Conservation (phyloP, 805 yeast species). For the Lipomyces anomalus region DNA sequence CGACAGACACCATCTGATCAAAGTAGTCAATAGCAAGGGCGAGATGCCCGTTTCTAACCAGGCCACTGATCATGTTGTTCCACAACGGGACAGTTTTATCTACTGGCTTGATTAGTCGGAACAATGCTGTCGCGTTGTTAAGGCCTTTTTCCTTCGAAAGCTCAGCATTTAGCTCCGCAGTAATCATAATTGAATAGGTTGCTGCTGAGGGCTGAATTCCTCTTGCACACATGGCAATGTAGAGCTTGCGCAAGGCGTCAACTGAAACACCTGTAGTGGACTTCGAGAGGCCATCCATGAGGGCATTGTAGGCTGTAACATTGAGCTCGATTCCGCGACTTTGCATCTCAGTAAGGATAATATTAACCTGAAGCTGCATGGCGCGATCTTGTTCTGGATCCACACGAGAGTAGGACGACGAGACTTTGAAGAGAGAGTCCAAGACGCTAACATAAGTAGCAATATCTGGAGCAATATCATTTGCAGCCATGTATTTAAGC, state of each 20-base stretch:
- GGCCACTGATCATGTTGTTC: background rate
- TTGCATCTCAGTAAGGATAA: background rate
- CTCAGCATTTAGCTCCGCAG: background rate
- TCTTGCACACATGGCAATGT: background rate
- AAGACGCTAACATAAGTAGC: constrained; percentile 12
- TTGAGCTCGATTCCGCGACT: constrained; percentile 2
- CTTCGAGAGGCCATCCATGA: constrained; percentile 11
- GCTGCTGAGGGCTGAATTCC: background rate
- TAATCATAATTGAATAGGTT: background rate
- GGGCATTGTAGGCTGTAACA: constrained; percentile 1
- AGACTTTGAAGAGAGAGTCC: background rate
- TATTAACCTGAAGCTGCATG: constrained; percentile 1
- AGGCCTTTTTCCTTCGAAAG: background rate
- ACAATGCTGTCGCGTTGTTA: background rate
- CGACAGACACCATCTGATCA: background rate
- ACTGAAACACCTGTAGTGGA: background rate
- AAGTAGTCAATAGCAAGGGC: background rate
- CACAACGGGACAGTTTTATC: background rate
- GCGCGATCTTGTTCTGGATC: background rate
- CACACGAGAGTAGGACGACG: background rate
- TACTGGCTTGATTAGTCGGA: background rate
- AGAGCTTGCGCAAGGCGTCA: background rate
- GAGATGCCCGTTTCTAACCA: background rate
- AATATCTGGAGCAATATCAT: constrained; percentile 9
- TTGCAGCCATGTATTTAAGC: constrained; percentile 6